A percentile compares a stretch with the other conserved stretches of the same genome.
Conservation (phyloP, 352 stramenopile species). For the Elongisporangium senticosum region DNA sequence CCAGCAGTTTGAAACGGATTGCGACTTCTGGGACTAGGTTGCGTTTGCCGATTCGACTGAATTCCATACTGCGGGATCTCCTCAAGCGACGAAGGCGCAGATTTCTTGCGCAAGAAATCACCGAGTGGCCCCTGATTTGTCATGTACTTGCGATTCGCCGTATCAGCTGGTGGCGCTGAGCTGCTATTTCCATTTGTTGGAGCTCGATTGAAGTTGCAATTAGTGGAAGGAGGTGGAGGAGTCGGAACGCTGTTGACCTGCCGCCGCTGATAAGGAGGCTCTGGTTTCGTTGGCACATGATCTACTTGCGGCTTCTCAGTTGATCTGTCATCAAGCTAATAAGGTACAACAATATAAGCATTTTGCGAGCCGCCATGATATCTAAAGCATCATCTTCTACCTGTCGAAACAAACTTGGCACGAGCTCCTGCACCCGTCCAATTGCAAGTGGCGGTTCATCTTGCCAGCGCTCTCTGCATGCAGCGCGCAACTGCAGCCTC, state of each 20-base stretch:
- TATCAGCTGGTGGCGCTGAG: neutral
- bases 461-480: slow-evolving; percentile 31
- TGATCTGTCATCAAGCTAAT: slow-evolving; percentile 5
- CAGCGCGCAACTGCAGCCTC: slow-evolving; percentile 25
- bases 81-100: slow-evolving; percentile 13
- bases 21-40: slow-evolving; percentile 7
- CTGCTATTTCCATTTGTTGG: neutral
- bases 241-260: neutral
- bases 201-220: neutral
- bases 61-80: slow-evolving; percentile 11
- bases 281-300: slow-evolving; percentile 7
- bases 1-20: slow-evolving; percentile 72
- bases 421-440: slow-evolving; percentile 27
- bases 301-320: slow-evolving; percentile 9
- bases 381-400: slow-evolving; percentile 10
- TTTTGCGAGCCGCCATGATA: neutral
- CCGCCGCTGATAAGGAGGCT: neutral
- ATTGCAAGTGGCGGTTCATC: slow-evolving; percentile 20
- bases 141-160: slow-evolving; percentile 1
- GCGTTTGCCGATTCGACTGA: slow-evolving; percentile 7
- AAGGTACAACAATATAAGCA: neutral
- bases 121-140: slow-evolving; percentile 16
- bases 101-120: slow-evolving; percentile 34
- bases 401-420: slow-evolving; percentile 38
- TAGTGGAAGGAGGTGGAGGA: neutral